Evolutionary conservation across 2,329 filamentous ascomycete species (phyloP).

Genomic region (Paecilomyces formosus): DNA sequence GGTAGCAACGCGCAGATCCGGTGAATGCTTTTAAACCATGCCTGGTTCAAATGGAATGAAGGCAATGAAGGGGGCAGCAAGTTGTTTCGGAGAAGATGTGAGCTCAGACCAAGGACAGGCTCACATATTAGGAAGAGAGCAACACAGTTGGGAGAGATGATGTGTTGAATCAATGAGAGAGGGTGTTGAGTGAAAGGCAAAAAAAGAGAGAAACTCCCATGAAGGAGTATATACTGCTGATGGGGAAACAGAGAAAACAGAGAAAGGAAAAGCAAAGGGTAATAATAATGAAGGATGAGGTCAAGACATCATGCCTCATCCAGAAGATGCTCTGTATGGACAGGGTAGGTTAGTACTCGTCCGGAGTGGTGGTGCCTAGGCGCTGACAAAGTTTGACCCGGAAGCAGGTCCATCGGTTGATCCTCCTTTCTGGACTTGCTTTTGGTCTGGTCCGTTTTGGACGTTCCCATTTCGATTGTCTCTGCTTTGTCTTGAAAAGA

Average conservation of each 20-base stretch:
- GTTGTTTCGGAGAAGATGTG: not conserved
- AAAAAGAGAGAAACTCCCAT: slow-evolving; percentile 1
- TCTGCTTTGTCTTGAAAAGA: slow-evolving; percentile 3
- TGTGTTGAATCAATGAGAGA: not conserved
- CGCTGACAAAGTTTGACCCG: slow-evolving; percentile 2
- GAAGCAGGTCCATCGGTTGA: slow-evolving; percentile 4
- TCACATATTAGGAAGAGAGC: slow-evolving; percentile 2
- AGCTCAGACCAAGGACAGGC: slow-evolving; percentile 6
- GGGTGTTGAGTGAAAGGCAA: not conserved
- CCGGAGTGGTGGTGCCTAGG: not conserved
- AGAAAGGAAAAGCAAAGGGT: slow-evolving; percentile 4
- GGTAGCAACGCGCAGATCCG: slow-evolving; percentile 16
- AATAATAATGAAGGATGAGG: slow-evolving; percentile 3
- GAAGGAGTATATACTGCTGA: not conserved
- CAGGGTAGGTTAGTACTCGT: not conserved
- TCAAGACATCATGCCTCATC: not conserved
- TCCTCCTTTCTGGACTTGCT: not conserved
- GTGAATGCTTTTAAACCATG: slow-evolving; percentile 18
- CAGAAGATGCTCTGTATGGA: not conserved
- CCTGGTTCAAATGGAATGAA: slow-evolving; percentile 21
- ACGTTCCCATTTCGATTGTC: not conserved
- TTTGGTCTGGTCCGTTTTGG: not conserved
- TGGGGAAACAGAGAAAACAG: not conserved
- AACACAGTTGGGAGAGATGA: not conserved
- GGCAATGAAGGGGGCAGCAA: slow-evolving; percentile 20